Evolutionary conservation across 805 yeast genomes (phyloP), one percentile per base, ranked within the genome.

Genomic region (Saturnispora galanensis): DNA sequence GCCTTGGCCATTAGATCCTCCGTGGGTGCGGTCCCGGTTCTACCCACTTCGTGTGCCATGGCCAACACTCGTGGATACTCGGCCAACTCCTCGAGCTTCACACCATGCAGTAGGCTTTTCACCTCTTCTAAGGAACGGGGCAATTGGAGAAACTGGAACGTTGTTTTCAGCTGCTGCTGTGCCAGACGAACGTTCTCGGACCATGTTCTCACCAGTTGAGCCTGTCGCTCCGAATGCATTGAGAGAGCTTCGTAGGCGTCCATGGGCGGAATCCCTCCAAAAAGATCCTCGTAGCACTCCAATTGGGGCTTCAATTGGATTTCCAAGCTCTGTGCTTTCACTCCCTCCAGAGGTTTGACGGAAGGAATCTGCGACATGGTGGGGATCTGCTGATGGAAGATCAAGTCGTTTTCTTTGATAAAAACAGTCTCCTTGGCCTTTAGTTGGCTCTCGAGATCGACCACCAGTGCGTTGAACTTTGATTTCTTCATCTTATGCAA

Each of bases 151-250:
- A 75, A 87, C 54, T 88, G 97, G 47, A 88, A 69, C 9, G 85
- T 85, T 1, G 96, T 84, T 2, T 71, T 62, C 39, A 83, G 70
- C 56, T 89, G 93, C 59, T 85, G 84, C 55, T 86, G 77, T 0
- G 95, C 82, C 9, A 88, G 73, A 46, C 84, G 89, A 17, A 78
- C 73, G 48, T 72, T 72, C 48, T 89, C 97, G 38, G 79, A 70
- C 56, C 86, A 88, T 36, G 67, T 71, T 55, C 97, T 73, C 38
- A 87, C 62, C 32, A 85, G 63, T 50, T 74, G 78, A 0, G 96
- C 90, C 60, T 86, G 84, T 58, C 85, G 88, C 58, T 90, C 98
- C 0, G 96, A 83, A 59, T 93, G 93, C 50, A 80, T 69, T 50
- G 96, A 85, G 43, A 86, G 76, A 53, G 84, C 78, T 62, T 90